Percentiles rank a stretch among this genome's conserved stretches.
These are phyloP conservation scores for Asclepias syriaca DNA, from an alignment of 257 asterid genomes.

Conservation along the genomic window DNA sequence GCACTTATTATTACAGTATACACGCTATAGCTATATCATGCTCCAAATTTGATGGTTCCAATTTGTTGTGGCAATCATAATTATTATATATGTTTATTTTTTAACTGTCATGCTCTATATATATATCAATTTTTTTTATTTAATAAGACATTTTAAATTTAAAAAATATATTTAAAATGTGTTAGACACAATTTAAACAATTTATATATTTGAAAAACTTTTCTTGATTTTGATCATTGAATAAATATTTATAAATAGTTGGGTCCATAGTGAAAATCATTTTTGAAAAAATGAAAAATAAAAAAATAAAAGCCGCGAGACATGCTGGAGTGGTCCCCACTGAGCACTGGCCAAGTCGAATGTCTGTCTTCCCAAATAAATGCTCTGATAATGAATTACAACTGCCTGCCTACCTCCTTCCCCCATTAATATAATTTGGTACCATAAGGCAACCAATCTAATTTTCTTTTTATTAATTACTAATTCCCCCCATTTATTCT, in stretches of 20 bases:
- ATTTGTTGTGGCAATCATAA: not conserved
- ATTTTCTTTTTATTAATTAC: no score
- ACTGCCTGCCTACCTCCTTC: not conserved
- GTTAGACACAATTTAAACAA: no score
- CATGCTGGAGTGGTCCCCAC: slow-evolving; percentile 25
- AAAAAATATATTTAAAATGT: no score
- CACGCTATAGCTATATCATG: slow-evolving; percentile 1
- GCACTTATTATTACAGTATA: not conserved
- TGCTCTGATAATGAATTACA: slow-evolving; percentile 6
- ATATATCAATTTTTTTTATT: no score
- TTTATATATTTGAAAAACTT: not conserved
- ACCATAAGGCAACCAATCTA: no score
- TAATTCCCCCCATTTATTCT: no score
- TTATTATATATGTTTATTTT: not conserved
- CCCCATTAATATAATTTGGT: no score
- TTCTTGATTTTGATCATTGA: not conserved
- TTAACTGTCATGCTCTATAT: no score
- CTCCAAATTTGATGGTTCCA: slow-evolving; percentile 3
- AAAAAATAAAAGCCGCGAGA: slow-evolving; percentile 20
- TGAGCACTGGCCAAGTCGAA: slow-evolving; percentile 14
- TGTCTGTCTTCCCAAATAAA: slow-evolving; percentile 34
- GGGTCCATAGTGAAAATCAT: not conserved
- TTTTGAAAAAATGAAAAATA: not conserved
- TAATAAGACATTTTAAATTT: no score
- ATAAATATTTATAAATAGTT: not conserved